phyloP scores from a whole-genome alignment of 306 rosid species.

The Carpinus viminea region DNA sequence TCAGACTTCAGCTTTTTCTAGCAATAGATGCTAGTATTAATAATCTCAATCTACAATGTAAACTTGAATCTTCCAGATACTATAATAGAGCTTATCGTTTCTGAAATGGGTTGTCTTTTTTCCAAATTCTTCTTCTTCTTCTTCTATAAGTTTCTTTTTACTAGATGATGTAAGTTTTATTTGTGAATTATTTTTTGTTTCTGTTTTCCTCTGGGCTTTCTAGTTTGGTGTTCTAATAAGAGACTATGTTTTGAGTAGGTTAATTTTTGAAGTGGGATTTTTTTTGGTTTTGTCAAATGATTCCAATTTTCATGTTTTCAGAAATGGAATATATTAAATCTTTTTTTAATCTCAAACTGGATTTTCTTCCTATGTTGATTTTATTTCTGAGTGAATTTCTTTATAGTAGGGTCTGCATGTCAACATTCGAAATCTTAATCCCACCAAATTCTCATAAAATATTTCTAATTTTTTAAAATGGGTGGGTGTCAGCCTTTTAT shows the following conservation, averaged over 20 bases:
- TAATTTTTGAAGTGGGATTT: not conserved
- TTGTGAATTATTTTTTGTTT: constrained; percentile 1
- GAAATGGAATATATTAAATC: not conserved
- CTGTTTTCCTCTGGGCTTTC: not conserved
- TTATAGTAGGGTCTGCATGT: not conserved
- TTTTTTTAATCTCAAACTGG: not conserved
- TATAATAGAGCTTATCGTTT: not conserved
- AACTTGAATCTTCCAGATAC: too few relatives aligned
- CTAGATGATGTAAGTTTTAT: not conserved
- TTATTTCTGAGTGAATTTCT: not conserved
- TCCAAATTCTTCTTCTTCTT: not conserved
- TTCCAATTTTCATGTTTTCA: not conserved
- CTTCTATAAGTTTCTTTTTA: not conserved
- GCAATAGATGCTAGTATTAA: not conserved
- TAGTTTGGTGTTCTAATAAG: not conserved
- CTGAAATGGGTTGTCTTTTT: constrained; percentile 21
- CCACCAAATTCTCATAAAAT: not conserved
- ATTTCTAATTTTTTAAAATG: not conserved
- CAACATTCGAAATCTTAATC: not conserved
- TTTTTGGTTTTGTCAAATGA: not conserved
- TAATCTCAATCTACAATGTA: not conserved
- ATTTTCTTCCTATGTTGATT: not conserved
- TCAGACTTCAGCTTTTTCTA: constrained; percentile 5
- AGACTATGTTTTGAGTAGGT: not conserved
- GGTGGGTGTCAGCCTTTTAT: too few relatives aligned